A percentile compares a stretch with the other conserved stretches of the same genome.
Evolutionary conservation across 129 eudicot genomes (phyloP).

Genomic region (Chrysanthemum makinoi): DNA sequence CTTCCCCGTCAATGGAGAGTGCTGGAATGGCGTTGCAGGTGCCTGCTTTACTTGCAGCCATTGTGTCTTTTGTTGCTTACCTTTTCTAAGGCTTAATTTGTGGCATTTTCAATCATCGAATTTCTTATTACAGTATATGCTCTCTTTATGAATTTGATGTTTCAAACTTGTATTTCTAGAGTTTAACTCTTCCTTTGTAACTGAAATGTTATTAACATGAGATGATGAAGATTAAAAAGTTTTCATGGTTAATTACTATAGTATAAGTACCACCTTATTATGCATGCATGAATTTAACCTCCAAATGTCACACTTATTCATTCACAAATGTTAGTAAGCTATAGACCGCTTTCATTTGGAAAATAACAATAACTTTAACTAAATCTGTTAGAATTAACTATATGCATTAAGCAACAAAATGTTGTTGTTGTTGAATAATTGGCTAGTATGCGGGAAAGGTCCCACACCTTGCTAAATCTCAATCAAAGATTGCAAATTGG

Average conservation of each 20-base stretch:
- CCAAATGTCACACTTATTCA: too few relatives aligned
- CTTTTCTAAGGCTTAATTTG: conserved; percentile 23
- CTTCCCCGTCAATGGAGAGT: conserved; percentile 49
- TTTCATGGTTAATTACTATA: background rate
- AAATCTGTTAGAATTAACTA: too few relatives aligned
- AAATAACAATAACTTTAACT: too few relatives aligned
- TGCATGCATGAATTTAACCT: background rate
- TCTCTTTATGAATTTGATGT: background rate
- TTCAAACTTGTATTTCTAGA: conserved; percentile 14
- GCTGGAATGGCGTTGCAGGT: conserved; percentile 32
- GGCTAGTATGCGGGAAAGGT: too few relatives aligned
- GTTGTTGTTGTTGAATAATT: too few relatives aligned
- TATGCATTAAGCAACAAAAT: too few relatives aligned
- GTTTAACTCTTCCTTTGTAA: conserved; percentile 8
- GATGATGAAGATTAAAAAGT: conserved; percentile 11
- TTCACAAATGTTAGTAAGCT: too few relatives aligned
- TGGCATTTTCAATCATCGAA: background rate
- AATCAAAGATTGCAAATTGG: too few relatives aligned
- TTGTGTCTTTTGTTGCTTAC: conserved; percentile 37
- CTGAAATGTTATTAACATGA: background rate
- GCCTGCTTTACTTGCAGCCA: conserved; percentile 32
- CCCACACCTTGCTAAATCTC: too few relatives aligned
- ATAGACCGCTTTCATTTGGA: too few relatives aligned
- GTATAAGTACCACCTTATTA: too few relatives aligned
- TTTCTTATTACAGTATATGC: background rate